These are phyloP conservation scores for Pestalotiopsis sp. DNA, from an alignment of 2,329 filamentous ascomycete species.

Conservation along the genomic window DNA sequence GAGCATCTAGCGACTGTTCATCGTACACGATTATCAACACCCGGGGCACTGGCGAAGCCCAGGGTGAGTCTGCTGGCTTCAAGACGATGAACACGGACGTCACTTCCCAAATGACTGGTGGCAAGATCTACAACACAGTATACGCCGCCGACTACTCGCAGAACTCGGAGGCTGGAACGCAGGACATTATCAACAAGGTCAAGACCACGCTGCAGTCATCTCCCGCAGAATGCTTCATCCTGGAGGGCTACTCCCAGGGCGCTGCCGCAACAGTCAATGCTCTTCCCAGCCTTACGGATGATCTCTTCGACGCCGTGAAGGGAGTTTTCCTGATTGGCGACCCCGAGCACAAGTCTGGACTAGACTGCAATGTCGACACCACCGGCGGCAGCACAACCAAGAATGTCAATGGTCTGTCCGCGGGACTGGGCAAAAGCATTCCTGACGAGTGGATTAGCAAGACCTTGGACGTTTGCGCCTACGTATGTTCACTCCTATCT, in stretches of 20 bases:
- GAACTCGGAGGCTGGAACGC: slow-evolving; percentile 14
- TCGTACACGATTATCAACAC: slow-evolving; percentile 19
- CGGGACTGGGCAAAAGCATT: slow-evolving; percentile 5
- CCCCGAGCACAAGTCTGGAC: slow-evolving; percentile 16
- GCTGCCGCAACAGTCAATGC: slow-evolving; percentile 16
- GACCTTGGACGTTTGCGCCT: slow-evolving; percentile 17
- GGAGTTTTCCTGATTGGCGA: slow-evolving; percentile 16
- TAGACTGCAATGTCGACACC: slow-evolving; percentile 15
- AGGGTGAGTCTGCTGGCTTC: slow-evolving; percentile 15
- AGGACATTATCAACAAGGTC: slow-evolving; percentile 16
- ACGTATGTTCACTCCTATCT: slow-evolving; percentile 3
- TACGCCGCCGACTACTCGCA: slow-evolving; percentile 12
- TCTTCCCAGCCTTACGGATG: slow-evolving; percentile 7
- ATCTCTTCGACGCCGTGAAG: slow-evolving; percentile 14
- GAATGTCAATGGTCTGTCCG: slow-evolving; percentile 14
- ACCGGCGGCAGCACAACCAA: slow-evolving; percentile 13
- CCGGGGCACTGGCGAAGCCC: slow-evolving; percentile 13
- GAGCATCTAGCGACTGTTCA: slow-evolving; percentile 7
- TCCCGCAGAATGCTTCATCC: slow-evolving; percentile 15
- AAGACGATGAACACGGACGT: slow-evolving; percentile 8
- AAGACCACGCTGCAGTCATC: background rate
- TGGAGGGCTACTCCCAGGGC: slow-evolving; percentile 17
- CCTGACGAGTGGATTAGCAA: slow-evolving; percentile 14
- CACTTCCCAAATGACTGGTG: slow-evolving; percentile 6
- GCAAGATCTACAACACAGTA: slow-evolving; percentile 18